Base-by-base conservation (phyloP, 2,329 filamentous ascomycete species). In the Setomelanomma holmii region DNA sequence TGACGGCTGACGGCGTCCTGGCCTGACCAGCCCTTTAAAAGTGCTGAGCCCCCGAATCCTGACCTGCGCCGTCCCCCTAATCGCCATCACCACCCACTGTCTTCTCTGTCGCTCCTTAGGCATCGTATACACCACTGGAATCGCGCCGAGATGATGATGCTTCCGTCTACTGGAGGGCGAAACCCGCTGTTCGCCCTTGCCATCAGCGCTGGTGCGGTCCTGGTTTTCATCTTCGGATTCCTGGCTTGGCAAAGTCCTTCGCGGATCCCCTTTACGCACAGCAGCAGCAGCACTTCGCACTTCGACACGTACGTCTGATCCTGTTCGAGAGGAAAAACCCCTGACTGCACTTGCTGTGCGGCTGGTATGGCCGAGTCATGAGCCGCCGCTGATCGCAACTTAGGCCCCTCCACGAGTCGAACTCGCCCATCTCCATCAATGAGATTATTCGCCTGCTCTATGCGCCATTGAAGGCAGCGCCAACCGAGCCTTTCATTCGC, bases 151-250 rank as follows among this genome's bases (percentile, higher is more conserved):
- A 64, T 43, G 49, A 69, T 63, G 58, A 71, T 73, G 69, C 53
- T 72, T 53, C 61, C 69, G 20, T 57, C 66, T 44, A 53, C 61
- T 39, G 68, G 68, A 52, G 61, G 67, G 44, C 68, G 69, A 39
- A 69, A 62, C 52, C 69, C 69, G 45, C 57, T 74, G 44, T 64
- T 71, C 36, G 56, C 56, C 42, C 63, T 74, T 24, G 67, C 69
- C 21, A 61, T 65, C 46, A 64, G 64, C 51, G 68, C 69, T n/a
- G 67, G 64, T 21, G 60, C 58, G 22, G 59, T 72, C 16, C 53
- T 74, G 19, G 49, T 73, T 40, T 69, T 74, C 52, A 59, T 71
- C 48, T 68, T 74, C 23, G 71, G 67, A 22, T 65, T 74, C 34
- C 61, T 73, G 55, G 67, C 69, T 21, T 74, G 68, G 69, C 68